Conservation (phyloP, 2,329 filamentous ascomycete species). For the Epichloe amarillans region DNA sequence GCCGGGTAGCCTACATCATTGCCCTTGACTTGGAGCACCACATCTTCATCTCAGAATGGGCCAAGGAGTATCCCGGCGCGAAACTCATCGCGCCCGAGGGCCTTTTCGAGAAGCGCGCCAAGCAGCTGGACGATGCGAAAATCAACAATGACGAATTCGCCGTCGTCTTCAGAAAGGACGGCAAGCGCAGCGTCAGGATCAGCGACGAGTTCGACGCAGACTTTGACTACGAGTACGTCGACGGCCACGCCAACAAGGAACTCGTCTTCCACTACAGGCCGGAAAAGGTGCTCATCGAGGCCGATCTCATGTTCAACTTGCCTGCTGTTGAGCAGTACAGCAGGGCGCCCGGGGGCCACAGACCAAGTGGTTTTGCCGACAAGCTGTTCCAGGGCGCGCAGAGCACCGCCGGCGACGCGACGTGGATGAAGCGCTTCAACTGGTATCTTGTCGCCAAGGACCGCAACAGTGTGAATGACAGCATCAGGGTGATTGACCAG, state of each 20-base stretch:
- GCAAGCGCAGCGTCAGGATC: slow-evolving; percentile 39
- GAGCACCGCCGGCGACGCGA: slow-evolving; percentile 49
- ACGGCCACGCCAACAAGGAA: slow-evolving; percentile 71
- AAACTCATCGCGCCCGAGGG: slow-evolving; percentile 73
- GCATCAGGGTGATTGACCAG: slow-evolving; percentile 50
- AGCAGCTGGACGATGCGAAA: slow-evolving; percentile 31
- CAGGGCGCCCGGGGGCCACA: slow-evolving; percentile 36
- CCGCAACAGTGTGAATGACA: slow-evolving; percentile 55
- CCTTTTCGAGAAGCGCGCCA: slow-evolving; percentile 67
- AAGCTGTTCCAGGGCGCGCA: slow-evolving; percentile 40
- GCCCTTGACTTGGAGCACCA: slow-evolving; percentile 90
- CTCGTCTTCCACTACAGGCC: slow-evolving; percentile 78
- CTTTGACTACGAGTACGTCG: slow-evolving; percentile 76
- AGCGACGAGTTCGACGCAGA: slow-evolving; percentile 71
- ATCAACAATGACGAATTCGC: slow-evolving; percentile 45
- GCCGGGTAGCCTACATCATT: slow-evolving; percentile 68
- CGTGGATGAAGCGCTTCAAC: slow-evolving; percentile 63
- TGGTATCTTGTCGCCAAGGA: slow-evolving; percentile 64
- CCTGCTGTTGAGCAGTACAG: slow-evolving; percentile 81
- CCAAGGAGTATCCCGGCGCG: slow-evolving; percentile 62
- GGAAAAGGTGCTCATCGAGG: slow-evolving; percentile 67
- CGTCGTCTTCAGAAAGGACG: slow-evolving; percentile 51
- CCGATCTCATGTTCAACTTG: slow-evolving; percentile 85
- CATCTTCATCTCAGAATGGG: slow-evolving; percentile 82
- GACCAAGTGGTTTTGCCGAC: slow-evolving; percentile 24